Base-by-base conservation (phyloP, 495 filamentous ascomycete species). In the Apiosordaria backusii region DNA sequence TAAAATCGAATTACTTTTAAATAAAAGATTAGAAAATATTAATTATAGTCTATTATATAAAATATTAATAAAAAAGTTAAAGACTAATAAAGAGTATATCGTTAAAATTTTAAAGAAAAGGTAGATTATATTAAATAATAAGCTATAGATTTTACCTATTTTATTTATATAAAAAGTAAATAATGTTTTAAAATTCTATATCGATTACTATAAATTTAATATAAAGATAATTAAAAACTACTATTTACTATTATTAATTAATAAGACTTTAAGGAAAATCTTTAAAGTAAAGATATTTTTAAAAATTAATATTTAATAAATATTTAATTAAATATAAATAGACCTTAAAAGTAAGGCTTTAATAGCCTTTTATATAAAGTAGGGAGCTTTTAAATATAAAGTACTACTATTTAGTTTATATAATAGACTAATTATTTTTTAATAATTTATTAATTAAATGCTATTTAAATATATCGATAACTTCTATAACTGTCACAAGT, bases 191-290 rank as follows among this genome's bases (percentile, higher is more conserved):
- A 59, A 72, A 0, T 67, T 88, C 53, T 86, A 75, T 74, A 68
- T 84, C 0, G 74, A 86, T 57, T 86, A 82, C 61, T 61, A 70
- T 2, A 71, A 68, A 7, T 61, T 85, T 1, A 86, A 86, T 62
- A 57, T 40, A 0, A 61, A 84, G 0, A 85, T 74, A 0, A 70
- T 66, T 4, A 82, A 81, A 64, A 76, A 86, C 50, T 27, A 68
- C 0, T 82, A 84, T 57, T 76, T 78, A 0, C 50, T 85, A 0
- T 80, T 79, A 0, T 54, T 83, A 10, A 82, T 85, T 24, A 54
- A 81, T 19, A 75, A 87, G 62, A 73, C 75, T 0, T 55, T 85
- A 1, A 26, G 70, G n/a, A 26, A 67, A 0, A 40, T 85, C 1
- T 35, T 22, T 0, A 67, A 66, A 53, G 72, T 72, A 3, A 78